phyloP scores from a whole-genome alignment of 2,329 filamentous ascomycete species.

The Ceratocystis huliohia region DNA sequence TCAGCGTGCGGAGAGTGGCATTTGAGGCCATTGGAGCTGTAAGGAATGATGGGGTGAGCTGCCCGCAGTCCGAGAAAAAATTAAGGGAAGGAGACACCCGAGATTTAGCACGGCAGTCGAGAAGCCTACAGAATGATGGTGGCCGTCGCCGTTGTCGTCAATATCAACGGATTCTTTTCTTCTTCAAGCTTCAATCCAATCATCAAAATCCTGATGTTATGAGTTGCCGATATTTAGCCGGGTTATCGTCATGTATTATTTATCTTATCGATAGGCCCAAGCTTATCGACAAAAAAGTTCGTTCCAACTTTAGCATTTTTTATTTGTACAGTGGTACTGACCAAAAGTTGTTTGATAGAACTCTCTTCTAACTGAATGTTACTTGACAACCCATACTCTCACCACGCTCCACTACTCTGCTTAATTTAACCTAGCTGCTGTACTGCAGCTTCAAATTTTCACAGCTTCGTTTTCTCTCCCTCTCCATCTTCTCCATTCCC shows the following conservation, averaged over 20 bases:
- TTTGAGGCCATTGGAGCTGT: constrained; percentile 30
- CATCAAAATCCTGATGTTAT: constrained; percentile 9
- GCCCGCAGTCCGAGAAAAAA: neutral
- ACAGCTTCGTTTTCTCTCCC: neutral
- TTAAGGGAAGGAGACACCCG: neutral
- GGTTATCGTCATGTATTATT: neutral
- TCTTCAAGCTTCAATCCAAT: neutral
- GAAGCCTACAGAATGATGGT: neutral
- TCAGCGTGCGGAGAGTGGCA: constrained; percentile 34
- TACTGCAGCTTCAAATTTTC: too few relatives aligned
- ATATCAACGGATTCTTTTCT: neutral
- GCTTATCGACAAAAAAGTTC: constrained; percentile 20
- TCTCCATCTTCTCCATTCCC: neutral
- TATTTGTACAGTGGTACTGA: neutral
- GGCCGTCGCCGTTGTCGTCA: neutral
- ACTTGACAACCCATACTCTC: neutral
- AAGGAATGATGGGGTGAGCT: neutral
- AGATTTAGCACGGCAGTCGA: neutral
- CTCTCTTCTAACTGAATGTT: neutral
- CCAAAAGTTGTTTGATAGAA: neutral
- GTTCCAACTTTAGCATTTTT: constrained; percentile 1
- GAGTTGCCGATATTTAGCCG: constrained; percentile 5
- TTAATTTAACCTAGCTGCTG: neutral
- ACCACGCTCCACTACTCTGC: neutral
- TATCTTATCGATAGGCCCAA: constrained; percentile 16